Conservation (phyloP, 2,329 filamentous ascomycete species). For the Onygenales sp. region DNA sequence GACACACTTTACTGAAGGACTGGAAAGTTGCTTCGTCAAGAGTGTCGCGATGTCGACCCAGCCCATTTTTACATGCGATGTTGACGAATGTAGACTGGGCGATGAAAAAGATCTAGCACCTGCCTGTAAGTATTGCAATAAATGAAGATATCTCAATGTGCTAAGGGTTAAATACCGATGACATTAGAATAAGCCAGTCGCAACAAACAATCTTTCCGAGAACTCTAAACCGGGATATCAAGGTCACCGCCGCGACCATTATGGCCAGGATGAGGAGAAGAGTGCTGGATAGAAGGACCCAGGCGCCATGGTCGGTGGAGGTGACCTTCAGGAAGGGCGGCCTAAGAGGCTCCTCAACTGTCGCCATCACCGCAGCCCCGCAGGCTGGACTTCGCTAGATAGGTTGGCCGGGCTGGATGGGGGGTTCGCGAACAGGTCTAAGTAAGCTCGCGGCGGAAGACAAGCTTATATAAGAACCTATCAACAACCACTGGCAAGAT, state of each 20-base stretch:
- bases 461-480: too few species aligned
- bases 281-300: constrained; percentile 9
- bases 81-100: constrained; percentile 13
- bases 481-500: too few species aligned
- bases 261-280: constrained; percentile 12
- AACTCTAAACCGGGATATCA: constrained; percentile 11
- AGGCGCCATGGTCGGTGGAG: constrained; percentile 9
- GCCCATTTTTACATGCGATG: constrained; percentile 12
- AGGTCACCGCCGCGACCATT: constrained; percentile 13
- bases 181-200: constrained; percentile 3
- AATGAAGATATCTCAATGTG: too few species aligned
- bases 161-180: not conserved
- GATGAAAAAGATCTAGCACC: constrained; percentile 3
- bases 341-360: not conserved
- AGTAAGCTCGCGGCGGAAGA: too few species aligned
- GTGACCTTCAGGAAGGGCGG: constrained; percentile 11
- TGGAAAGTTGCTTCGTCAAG: constrained; percentile 11
- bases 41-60: constrained; percentile 11
- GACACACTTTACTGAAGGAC: constrained; percentile 13
- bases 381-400: too few species aligned
- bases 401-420: too few species aligned
- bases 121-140: too few species aligned
- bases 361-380: not conserved
- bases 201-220: constrained; percentile 11
- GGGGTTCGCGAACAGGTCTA: too few species aligned